Conservation (phyloP, 805 yeast genomes). For the Saccharomycopsis olivae region DNA sequence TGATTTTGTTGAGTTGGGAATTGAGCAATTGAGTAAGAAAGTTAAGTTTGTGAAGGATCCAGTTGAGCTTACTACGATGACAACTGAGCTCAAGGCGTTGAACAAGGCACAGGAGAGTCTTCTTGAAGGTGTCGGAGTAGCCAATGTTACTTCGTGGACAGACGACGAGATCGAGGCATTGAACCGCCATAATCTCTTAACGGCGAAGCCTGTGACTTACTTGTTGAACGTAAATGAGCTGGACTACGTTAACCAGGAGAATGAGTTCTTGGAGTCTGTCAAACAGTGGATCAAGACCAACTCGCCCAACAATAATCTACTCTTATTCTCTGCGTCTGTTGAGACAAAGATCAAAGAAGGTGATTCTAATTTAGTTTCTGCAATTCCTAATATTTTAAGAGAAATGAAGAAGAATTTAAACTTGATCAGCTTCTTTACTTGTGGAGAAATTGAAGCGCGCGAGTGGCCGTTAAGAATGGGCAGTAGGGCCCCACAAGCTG, state of each 20-base stretch:
- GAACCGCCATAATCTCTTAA: conserved; percentile 61
- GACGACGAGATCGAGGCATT: conserved; percentile 54
- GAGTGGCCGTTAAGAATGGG: conserved; percentile 83
- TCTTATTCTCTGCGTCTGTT: conserved; percentile 55
- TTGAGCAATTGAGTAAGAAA: conserved; percentile 40
- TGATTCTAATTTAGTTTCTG: conserved; percentile 20
- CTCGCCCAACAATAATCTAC: conserved; percentile 56
- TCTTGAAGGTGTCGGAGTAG: conserved; percentile 54
- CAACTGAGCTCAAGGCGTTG: conserved; percentile 28
- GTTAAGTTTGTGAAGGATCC: conserved; percentile 32
- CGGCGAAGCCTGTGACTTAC: conserved; percentile 83
- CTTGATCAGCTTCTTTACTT: conserved; percentile 76
- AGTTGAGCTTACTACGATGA: conserved; percentile 37
- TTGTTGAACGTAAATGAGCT: conserved; percentile 62
- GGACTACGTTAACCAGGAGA: conserved; percentile 47
- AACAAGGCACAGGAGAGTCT: conserved; percentile 35
- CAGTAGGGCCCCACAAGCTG: conserved; percentile 78
- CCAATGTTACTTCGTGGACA: conserved; percentile 51
- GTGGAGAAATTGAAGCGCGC: conserved; percentile 75
- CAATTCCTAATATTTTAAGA: conserved; percentile 51
- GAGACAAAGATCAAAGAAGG: conserved; percentile 31
- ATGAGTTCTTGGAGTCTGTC: conserved; percentile 42
- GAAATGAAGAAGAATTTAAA: conserved; percentile 59
- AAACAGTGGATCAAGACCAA: conserved; percentile 55
- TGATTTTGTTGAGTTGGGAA: conserved; percentile 51